Evolutionary conservation across 495 filamentous ascomycete species (phyloP).

Genomic region (Xylaria venustula): DNA sequence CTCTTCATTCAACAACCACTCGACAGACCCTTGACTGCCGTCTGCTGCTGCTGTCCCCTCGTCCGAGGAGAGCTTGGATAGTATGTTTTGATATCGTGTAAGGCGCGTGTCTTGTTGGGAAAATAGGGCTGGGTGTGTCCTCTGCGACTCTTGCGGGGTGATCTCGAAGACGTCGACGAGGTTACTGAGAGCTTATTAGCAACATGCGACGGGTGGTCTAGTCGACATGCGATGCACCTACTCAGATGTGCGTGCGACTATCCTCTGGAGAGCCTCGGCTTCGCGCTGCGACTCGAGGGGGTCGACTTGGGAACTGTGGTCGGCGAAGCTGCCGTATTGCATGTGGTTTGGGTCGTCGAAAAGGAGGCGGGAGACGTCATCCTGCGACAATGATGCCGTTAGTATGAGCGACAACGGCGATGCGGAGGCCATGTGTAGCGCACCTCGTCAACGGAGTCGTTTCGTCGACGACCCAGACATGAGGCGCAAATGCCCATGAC

Average conservation of each 20-base stretch:
- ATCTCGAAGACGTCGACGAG: slow-evolving; percentile 62
- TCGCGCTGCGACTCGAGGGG: slow-evolving; percentile 57
- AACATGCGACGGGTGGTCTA: not conserved
- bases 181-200: slow-evolving; percentile 43
- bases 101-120: slow-evolving; percentile 45
- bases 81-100: slow-evolving; percentile 51
- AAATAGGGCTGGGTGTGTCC: slow-evolving; percentile 29
- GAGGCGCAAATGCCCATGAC: slow-evolving; percentile 49
- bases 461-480: slow-evolving; percentile 41
- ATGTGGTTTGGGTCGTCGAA: slow-evolving; percentile 52
- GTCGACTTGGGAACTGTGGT: slow-evolving; percentile 51
- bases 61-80: slow-evolving; percentile 48
- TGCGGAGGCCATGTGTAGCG: slow-evolving; percentile 5
- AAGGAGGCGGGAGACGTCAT: slow-evolving; percentile 52
- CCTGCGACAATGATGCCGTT: slow-evolving; percentile 26
- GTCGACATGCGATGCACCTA: no score
- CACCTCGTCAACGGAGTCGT: slow-evolving; percentile 45
- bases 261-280: slow-evolving; percentile 55
- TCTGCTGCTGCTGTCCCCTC: slow-evolving; percentile 33
- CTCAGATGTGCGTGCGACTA: slow-evolving; percentile 57
- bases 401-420: not conserved
- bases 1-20: slow-evolving; percentile 47
- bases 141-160: slow-evolving; percentile 43
- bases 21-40: slow-evolving; percentile 35
- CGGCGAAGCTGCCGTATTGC: slow-evolving; percentile 55